These are phyloP conservation scores for Paraphoma chrysanthemicola DNA, from an alignment of 2,329 filamentous ascomycete genomes.

Conservation along the genomic window DNA sequence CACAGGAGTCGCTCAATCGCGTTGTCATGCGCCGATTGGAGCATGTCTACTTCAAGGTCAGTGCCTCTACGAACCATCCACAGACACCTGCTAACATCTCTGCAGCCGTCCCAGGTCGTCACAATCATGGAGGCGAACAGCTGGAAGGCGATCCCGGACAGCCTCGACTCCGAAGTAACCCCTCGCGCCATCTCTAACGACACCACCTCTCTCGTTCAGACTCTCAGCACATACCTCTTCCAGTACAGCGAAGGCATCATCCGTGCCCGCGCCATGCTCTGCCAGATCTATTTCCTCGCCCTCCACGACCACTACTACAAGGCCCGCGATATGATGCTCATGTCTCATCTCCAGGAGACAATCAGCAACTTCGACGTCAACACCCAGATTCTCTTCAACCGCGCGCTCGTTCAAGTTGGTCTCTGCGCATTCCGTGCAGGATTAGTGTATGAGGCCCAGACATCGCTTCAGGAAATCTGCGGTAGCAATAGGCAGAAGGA, in stretches of 20 bases:
- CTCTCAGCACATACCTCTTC: slow-evolving; percentile 95
- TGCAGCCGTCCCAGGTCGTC: slow-evolving; percentile 85
- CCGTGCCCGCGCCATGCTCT: slow-evolving; percentile 94
- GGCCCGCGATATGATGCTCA: slow-evolving; percentile 98
- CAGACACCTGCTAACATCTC: background rate
- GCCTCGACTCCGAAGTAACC: slow-evolving; percentile 80
- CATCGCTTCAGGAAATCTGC: slow-evolving; percentile 96
- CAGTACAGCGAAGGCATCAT: slow-evolving; percentile 94
- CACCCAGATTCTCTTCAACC: slow-evolving; percentile 98
- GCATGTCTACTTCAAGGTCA: slow-evolving; percentile 97
- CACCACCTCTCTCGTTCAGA: slow-evolving; percentile 77
- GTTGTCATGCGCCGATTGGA: slow-evolving; percentile 93
- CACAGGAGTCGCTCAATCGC: slow-evolving; percentile 89
- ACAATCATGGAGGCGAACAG: slow-evolving; percentile 93
- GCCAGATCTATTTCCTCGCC: slow-evolving; percentile 97
- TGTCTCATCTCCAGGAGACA: slow-evolving; percentile 98
- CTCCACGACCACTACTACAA: slow-evolving; percentile 98
- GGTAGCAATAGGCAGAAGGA: slow-evolving; percentile 98
- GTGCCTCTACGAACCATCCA: slow-evolving; percentile 13
- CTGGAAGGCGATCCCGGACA: slow-evolving; percentile 79
- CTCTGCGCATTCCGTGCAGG: slow-evolving; percentile 98
- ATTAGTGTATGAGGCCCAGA: slow-evolving; percentile 96
- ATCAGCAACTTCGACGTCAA: slow-evolving; percentile 96
- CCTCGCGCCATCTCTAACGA: slow-evolving; percentile 73
- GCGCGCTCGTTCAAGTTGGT: slow-evolving; percentile 95